Evolutionary conservation across 495 filamentous ascomycete species (phyloP).

Genomic region (Trichoderma erinaceum): DNA sequence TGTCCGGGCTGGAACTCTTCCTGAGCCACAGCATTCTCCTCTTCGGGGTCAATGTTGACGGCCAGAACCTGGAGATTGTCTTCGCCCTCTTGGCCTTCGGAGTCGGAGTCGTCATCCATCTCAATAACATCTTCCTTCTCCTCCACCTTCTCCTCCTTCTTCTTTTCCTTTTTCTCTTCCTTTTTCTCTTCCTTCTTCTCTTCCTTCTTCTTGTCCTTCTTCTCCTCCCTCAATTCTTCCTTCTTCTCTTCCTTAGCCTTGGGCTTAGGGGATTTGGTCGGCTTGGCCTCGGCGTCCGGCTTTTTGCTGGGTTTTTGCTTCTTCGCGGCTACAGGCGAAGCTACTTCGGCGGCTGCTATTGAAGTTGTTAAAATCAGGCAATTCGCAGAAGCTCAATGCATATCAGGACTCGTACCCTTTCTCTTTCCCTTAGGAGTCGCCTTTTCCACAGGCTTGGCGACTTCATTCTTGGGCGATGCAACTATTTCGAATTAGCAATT

Average conservation of each 20-base stretch:
- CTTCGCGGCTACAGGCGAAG: neutral
- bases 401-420: constrained; percentile 4
- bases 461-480: neutral
- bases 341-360: neutral
- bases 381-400: neutral
- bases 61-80: constrained; percentile 51
- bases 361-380: neutral
- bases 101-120: neutral
- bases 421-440: constrained; percentile 9
- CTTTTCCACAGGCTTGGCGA: constrained; percentile 10
- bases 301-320: constrained; percentile 13
- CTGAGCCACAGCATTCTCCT: constrained; percentile 47
- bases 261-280: neutral
- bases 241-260: constrained; percentile 4
- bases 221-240: constrained; percentile 33
- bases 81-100: constrained; percentile 36
- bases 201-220: constrained; percentile 27
- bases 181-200: constrained; percentile 28
- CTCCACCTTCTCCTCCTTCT: constrained; percentile 27
- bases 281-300: neutral
- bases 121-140: constrained; percentile 29
- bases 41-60: constrained; percentile 70
- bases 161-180: constrained; percentile 29
- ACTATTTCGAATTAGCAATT: neutral
- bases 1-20: constrained; percentile 50